Base-by-base conservation (phyloP, 768 basidiomycete species). In the Rhodotorula paludigena region DNA sequence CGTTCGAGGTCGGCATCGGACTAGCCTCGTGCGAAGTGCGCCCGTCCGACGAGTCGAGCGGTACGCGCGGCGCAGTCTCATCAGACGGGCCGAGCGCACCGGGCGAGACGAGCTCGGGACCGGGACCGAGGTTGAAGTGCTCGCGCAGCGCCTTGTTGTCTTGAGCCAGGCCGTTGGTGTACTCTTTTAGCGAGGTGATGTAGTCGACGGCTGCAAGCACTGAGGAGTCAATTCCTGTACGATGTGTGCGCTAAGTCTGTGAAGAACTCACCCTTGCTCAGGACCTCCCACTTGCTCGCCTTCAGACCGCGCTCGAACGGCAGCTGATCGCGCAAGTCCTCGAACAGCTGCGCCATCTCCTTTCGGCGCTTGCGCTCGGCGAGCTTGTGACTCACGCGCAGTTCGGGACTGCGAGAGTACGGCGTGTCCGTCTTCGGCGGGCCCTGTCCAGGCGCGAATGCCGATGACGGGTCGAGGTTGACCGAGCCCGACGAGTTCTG, bases 341-440 rank as follows among this genome's bases (percentile, higher is more conserved):
- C 96, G 76, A 98, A 98, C 51, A 99, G 78, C 66, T 97, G 93
- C 77, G 96, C 96, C 96, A 99, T 99, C 80, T 99, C 96, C 80
- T 94, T 97, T 79, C 96, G 83, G 74, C 96, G 81, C 79, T 98
- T 97, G 68, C 96, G 82, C 80, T 99, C 96, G 5, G 96, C 96
- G 38, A 99, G 84, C 77, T 99, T 99, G 80, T 99, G 96, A 4
- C 90, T 92, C 39, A 97, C 86, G 60, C 93, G 85, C 49, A 99
- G 82, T 78, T 98, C 96, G 14, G 94, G 94, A 0, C 89, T 92
- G 65, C 94, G 88, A 60, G 92, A 92, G 79, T 97, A 99, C 9
- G 93, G 93, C 20, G 90, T 53, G 23, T 68, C 71, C 45, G 59
- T 60, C 18, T 5, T 0, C 35, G 44, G 42, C 56, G 56, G 53